Percentiles rank a stretch among this genome's conserved stretches.
Conservation (phyloP, 2,329 filamentous ascomycete genomes). For the Penicillium sp. region DNA sequence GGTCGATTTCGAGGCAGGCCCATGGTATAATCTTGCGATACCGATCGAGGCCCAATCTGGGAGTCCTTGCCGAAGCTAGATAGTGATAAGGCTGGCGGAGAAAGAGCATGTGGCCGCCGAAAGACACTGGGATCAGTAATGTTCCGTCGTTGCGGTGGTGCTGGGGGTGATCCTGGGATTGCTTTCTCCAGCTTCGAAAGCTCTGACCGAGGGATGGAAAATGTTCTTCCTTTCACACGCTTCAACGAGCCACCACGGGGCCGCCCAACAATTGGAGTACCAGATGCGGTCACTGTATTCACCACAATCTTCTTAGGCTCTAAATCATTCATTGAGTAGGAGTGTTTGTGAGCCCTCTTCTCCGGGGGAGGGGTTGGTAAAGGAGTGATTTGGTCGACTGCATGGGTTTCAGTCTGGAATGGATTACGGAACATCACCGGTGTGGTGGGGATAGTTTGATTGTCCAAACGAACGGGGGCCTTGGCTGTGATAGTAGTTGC, state of each 20-base stretch:
- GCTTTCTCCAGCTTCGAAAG: conserved; percentile 26
- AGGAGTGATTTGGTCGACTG: conserved; percentile 2
- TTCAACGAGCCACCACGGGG: conserved; percentile 30
- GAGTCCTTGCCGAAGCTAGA: conserved; percentile 12
- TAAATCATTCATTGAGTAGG: conserved; percentile 22
- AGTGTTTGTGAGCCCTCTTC: conserved; percentile 15
- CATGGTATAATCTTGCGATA: conserved; percentile 25
- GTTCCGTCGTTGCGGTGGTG: conserved; percentile 35
- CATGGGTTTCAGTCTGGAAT: conserved; percentile 21
- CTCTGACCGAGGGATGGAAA: conserved; percentile 30
- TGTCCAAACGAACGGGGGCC: conserved; percentile 22
- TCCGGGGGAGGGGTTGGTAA: conserved; percentile 9
- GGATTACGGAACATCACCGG: conserved; percentile 35
- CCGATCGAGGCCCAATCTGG: conserved; percentile 22
- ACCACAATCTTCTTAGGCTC: conserved; percentile 25
- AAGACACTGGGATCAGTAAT: conserved; percentile 44
- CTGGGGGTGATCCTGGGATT: conserved; percentile 21
- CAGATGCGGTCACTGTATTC: conserved; percentile 22
- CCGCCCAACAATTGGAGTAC: conserved; percentile 31
- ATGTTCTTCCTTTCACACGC: conserved; percentile 31
- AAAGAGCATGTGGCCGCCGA: conserved; percentile 34
- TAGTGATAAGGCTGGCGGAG: conserved; percentile 25
- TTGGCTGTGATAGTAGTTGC: conserved; percentile 39
- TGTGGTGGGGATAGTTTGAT: conserved; percentile 7
- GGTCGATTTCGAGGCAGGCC: conserved; percentile 26